Evolutionary conservation across 805 yeast genomes (phyloP).

Genomic region (Wickerhamiella siamensis): DNA sequence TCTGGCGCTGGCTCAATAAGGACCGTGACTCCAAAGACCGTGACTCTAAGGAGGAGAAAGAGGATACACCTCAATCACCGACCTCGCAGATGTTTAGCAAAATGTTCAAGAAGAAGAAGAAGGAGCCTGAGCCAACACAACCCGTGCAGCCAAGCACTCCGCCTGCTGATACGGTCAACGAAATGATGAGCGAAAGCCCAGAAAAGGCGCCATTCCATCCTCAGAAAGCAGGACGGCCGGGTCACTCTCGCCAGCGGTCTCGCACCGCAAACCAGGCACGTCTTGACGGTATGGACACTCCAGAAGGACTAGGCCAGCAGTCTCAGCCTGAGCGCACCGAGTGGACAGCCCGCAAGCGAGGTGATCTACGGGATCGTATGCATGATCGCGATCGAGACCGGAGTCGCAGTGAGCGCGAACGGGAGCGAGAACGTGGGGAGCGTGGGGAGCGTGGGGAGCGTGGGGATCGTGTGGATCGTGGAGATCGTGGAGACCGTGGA

Average conservation of each 20-base stretch:
- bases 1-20: conserved; percentile 17
- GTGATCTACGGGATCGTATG: too few relatives aligned
- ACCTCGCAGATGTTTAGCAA: conserved; percentile 13
- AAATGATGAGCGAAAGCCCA: neutral
- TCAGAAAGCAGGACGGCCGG: neutral
- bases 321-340: too few relatives aligned
- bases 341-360: too few relatives aligned
- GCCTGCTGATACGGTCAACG: neutral
- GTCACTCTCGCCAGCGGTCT: conserved; percentile 3
- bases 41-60: conserved; percentile 7
- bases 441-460: too few relatives aligned
- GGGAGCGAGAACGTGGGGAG: neutral
- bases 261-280: neutral
- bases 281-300: neutral
- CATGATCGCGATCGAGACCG: neutral
- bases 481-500: neutral
- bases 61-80: conserved; percentile 8
- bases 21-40: conserved; percentile 7
- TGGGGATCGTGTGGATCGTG: too few relatives aligned
- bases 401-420: neutral
- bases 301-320: too few relatives aligned
- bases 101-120: conserved; percentile 17
- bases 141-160: neutral
- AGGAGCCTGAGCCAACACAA: conserved; percentile 4
- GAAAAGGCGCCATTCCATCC: neutral